Percentiles rank a stretch among this genome's conserved stretches.
phyloP scores from a whole-genome alignment of 208 protist genomes.

The Phytomonas francai region DNA sequence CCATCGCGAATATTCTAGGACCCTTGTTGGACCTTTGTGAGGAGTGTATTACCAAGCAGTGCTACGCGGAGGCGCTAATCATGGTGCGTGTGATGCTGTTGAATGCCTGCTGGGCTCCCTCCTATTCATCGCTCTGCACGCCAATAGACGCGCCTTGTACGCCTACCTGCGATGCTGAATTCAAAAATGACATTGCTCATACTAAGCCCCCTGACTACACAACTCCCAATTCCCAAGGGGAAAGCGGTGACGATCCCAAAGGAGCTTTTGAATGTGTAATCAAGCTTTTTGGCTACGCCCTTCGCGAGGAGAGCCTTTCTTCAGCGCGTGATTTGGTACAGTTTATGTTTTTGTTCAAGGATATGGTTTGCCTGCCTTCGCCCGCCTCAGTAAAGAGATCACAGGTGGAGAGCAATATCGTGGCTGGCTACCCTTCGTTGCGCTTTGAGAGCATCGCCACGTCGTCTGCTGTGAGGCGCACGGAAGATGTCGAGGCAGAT shows the following conservation, averaged over 20 bases:
- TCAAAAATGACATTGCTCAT: not conserved
- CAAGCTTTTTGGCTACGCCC: conserved; percentile 8
- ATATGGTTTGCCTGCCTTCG: not conserved
- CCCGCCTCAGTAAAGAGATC: not conserved
- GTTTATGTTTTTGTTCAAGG: not conserved
- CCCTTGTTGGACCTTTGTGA: conserved; percentile 24
- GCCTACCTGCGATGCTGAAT: not conserved
- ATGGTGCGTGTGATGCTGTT: conserved; percentile 66
- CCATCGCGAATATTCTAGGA: not conserved
- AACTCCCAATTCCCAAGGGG: not conserved
- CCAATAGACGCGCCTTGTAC: not conserved
- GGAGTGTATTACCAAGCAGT: conserved; percentile 54
- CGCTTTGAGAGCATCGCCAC: not conserved
- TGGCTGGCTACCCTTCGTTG: not conserved
- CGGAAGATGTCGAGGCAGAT: not conserved
- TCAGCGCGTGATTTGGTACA: not conserved
- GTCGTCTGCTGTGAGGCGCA: not conserved
- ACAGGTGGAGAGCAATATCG: not conserved
- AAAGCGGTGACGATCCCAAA: not conserved
- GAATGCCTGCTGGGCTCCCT: conserved; percentile 17
- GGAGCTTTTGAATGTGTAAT: conserved; percentile 9
- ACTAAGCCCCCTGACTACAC: not conserved
- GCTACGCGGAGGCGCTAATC: conserved; percentile 55
- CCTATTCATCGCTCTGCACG: not conserved
- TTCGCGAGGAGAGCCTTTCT: conserved; percentile 11